Evolutionary conservation across 163 green algal species (phyloP), one percentile per base, ranked within the genome.

Genomic region (Chlamydomonas reinhardtii): DNA sequence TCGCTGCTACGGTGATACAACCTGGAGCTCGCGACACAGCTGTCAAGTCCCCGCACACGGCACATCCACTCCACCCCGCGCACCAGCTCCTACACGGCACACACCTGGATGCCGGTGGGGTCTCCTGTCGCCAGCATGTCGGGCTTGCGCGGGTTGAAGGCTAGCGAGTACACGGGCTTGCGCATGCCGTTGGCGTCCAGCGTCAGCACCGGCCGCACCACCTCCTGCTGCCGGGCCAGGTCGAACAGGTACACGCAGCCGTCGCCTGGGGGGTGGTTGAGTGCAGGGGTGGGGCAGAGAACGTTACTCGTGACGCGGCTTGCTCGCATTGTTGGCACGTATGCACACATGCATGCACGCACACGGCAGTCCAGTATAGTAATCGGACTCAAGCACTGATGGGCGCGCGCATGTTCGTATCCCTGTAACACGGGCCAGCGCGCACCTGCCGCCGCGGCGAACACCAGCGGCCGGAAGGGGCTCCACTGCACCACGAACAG

Each of bases 231-330:
- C 8, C 80, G 85, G 54, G 83, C 35, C 14, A 96, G 88, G 84
- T 95, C 92, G 84, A 95, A 96, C 22, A 96, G 16, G 72, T 93
- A 93, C 24, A 95, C 91, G n/a, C 79, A 87, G n/a, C 94, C 94
- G 73, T 85, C 79, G 54, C 66, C 79, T 85, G 79, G 32, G 62
- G n/a, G n/a, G n/a, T n/a, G n/a, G n/a, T n/a, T n/a, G n/a, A n/a
- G n/a, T n/a, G 78, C 20, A 37, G 19, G 64, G 14, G 19, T 25
- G 14, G 29, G 73, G 73, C 2, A 56, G 11, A 25, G 72, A 29
- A 25, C 37, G 68, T n/a, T n/a, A n/a, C n/a, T n/a, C n/a, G n/a
- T n/a, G n/a, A n/a, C n/a, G n/a, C n/a, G n/a, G n/a, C n/a, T n/a
- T n/a, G n/a, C n/a, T n/a, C n/a, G n/a, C n/a, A n/a, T n/a, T n/a